Evolutionary conservation across 306 rosid genomes (phyloP).

Genomic region (Ammopiptanthus mongolicus): DNA sequence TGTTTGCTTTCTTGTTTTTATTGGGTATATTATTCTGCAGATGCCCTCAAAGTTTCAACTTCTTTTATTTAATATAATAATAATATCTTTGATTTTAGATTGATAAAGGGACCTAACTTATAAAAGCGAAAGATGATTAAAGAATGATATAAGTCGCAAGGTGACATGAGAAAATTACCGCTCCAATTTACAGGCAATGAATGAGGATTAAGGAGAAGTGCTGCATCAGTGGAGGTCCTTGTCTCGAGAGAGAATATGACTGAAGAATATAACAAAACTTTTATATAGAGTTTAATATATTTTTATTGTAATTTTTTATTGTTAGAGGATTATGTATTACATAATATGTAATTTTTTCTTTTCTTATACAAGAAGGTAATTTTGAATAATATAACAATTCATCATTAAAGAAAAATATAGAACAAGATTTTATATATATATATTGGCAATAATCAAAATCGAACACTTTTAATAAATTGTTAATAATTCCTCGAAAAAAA

Average conservation of each 20-base stretch:
- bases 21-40: conserved; percentile 25
- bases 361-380: background rate
- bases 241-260: background rate
- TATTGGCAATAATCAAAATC: background rate
- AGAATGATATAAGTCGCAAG: background rate
- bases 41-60: conserved; percentile 21
- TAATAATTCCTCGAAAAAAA: too few species aligned
- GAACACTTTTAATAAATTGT: background rate
- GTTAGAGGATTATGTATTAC: background rate
- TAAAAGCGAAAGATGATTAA: conserved; percentile 26
- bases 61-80: background rate
- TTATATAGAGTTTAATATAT: background rate
- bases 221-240: conserved; percentile 19
- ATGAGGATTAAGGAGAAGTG: background rate
- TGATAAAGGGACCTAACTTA: conserved; percentile 23
- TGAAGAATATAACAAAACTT: background rate
- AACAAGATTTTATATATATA: background rate
- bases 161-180: conserved; percentile 11
- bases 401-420: background rate
- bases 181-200: conserved; percentile 10
- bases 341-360: too few species aligned
- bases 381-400: background rate
- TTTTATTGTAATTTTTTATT: background rate
- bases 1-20: conserved; percentile 14
- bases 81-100: background rate